These are phyloP conservation scores for Globisporangium megalacanthum DNA, from an alignment of 352 stramenopile species.

Conservation along the genomic window DNA sequence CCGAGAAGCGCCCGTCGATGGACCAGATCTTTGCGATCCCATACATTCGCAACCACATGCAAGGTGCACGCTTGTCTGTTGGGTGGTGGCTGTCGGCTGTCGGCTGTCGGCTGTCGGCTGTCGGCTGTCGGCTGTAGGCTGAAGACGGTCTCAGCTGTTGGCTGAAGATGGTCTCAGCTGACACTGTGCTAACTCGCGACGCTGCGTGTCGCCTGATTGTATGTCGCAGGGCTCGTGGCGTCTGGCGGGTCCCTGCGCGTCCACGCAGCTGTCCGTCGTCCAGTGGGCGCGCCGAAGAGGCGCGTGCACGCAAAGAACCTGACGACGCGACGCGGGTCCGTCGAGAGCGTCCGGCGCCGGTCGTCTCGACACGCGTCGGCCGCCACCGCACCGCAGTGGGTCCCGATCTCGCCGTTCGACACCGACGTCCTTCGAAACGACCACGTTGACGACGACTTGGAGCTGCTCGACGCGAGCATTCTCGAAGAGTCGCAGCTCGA, in stretches of 20 bases:
- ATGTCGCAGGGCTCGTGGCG: slow-evolving; percentile 31
- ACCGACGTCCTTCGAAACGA: slow-evolving; percentile 26
- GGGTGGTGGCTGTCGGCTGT: not conserved
- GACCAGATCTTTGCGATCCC: slow-evolving; percentile 69
- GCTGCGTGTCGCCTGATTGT: not conserved
- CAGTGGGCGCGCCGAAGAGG: slow-evolving; percentile 28
- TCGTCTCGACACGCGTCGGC: not conserved
- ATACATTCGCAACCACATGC: slow-evolving; percentile 73
- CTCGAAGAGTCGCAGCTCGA: slow-evolving; percentile 45
- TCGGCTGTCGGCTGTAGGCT: too few species aligned
- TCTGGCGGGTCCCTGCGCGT: slow-evolving; percentile 54
- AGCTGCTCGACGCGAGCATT: slow-evolving; percentile 40
- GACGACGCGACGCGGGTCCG: slow-evolving; percentile 28
- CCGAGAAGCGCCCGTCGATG: slow-evolving; percentile 57
- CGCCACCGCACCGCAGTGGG: slow-evolving; percentile 27
- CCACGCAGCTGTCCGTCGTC: slow-evolving; percentile 27
- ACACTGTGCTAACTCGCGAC: too few species aligned
- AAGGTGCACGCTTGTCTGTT: slow-evolving; percentile 18
- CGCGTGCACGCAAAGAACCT: slow-evolving; percentile 40
- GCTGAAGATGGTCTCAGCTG: not conserved
- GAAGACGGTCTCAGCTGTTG: not conserved
- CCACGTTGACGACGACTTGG: slow-evolving; percentile 31
- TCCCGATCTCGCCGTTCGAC: slow-evolving; percentile 32
- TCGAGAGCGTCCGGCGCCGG: slow-evolving; percentile 22
- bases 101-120: not conserved